These are phyloP conservation scores for Penicillium sp. DNA, from an alignment of 2,329 filamentous ascomycete species.

Conservation along the genomic window DNA sequence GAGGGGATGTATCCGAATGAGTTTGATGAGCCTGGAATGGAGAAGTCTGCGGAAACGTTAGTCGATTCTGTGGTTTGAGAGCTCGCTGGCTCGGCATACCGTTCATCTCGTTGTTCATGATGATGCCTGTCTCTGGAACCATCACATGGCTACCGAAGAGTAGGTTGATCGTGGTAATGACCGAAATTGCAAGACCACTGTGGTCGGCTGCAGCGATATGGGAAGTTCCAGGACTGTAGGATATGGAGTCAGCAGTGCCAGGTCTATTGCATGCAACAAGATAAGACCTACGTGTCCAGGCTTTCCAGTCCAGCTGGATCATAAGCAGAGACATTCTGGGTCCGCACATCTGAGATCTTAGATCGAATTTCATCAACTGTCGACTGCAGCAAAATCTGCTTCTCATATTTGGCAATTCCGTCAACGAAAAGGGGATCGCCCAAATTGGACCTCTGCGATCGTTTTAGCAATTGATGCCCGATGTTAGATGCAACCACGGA, in stretches of 20 bases:
- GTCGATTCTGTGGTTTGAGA: not conserved
- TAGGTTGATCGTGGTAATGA: slow-evolving; percentile 86
- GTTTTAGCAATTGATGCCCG: slow-evolving; percentile 10
- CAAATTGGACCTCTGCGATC: slow-evolving; percentile 64
- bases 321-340: slow-evolving; percentile 72
- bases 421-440: slow-evolving; percentile 77
- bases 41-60: slow-evolving; percentile 69
- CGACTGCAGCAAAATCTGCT: slow-evolving; percentile 62
- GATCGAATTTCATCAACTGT: slow-evolving; percentile 60
- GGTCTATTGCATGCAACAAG: not conserved
- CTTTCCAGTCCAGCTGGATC: slow-evolving; percentile 66
- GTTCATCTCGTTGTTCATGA: slow-evolving; percentile 66
- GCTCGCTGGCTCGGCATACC: slow-evolving; percentile 45
- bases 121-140: slow-evolving; percentile 77
- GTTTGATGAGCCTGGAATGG: slow-evolving; percentile 73
- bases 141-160: slow-evolving; percentile 78
- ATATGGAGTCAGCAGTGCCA: not conserved
- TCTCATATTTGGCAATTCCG: slow-evolving; percentile 63
- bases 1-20: slow-evolving; percentile 82
- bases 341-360: slow-evolving; percentile 70
- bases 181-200: slow-evolving; percentile 71
- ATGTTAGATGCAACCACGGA: not conserved
- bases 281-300: slow-evolving; percentile 55
- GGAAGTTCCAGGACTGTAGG: slow-evolving; percentile 50
- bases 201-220: slow-evolving; percentile 65